phyloP scores from a whole-genome alignment of 2,329 filamentous ascomycete genomes.

The Dendryphion nanum region DNA sequence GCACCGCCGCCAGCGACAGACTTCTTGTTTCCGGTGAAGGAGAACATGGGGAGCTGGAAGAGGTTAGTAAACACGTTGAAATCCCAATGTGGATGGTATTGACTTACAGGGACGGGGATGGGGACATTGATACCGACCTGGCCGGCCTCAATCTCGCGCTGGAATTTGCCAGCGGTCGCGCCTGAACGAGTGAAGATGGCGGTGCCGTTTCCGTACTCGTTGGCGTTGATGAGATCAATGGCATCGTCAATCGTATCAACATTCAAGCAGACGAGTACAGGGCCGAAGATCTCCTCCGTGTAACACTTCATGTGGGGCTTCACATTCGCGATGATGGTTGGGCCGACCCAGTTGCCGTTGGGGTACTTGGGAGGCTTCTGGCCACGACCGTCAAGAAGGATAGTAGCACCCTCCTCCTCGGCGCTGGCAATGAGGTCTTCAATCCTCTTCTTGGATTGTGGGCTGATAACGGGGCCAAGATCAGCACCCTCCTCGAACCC shows the following conservation, averaged over 20 bases:
- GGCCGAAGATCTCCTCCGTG: conserved; percentile 81
- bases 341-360: conserved; percentile 78
- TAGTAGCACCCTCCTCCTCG: conserved; percentile 76
- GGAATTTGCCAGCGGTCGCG: conserved; percentile 74
- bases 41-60: conserved; percentile 57
- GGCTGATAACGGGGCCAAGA: conserved; percentile 78
- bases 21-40: conserved; percentile 73
- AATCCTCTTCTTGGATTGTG: conserved; percentile 75
- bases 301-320: conserved; percentile 82
- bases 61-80: conserved; percentile 5
- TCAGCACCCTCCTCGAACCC: conserved; percentile 80
- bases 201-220: conserved; percentile 84
- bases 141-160: conserved; percentile 77
- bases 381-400: conserved; percentile 77
- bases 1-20: conserved; percentile 87
- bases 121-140: conserved; percentile 86
- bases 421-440: conserved; percentile 73
- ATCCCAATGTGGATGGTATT: conserved; percentile 6
- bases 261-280: conserved; percentile 78
- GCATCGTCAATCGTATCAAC: conserved; percentile 76
- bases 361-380: conserved; percentile 79
- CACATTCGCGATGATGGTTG: conserved; percentile 80
- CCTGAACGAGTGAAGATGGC: conserved; percentile 82
- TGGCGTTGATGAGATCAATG: conserved; percentile 77
- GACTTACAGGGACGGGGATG: conserved; percentile 59